Conservation (phyloP, 1,139 yeast genomes). For the Saccharomyces hybrid region DNA sequence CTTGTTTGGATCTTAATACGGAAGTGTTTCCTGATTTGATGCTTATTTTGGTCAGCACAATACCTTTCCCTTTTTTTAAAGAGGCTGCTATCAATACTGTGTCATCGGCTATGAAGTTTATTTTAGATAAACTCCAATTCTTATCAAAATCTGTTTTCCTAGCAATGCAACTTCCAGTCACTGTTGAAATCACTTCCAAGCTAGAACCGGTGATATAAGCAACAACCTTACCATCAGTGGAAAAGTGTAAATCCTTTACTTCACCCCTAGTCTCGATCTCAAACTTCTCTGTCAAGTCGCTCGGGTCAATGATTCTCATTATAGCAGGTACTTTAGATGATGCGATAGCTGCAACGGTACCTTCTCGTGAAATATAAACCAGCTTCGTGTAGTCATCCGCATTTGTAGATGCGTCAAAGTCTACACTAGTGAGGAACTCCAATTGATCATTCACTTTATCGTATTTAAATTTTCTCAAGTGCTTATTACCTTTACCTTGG, state of each 20-base stretch:
- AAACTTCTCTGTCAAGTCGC: slow-evolving; percentile 42
- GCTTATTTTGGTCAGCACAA: slow-evolving; percentile 30
- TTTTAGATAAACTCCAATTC: slow-evolving; percentile 44
- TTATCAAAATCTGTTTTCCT: slow-evolving; percentile 31
- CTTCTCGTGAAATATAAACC: slow-evolving; percentile 47
- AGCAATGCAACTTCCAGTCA: slow-evolving; percentile 36
- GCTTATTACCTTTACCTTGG: slow-evolving; percentile 56
- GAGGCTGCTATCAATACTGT: slow-evolving; percentile 50
- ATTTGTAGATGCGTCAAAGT: slow-evolving; percentile 32
- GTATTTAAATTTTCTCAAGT: slow-evolving; percentile 56
- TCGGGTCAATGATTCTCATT: slow-evolving; percentile 51
- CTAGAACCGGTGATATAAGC: slow-evolving; percentile 49
- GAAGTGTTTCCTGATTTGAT: slow-evolving; percentile 30
- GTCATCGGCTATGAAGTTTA: slow-evolving; percentile 49
- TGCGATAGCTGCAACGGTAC: slow-evolving; percentile 53
- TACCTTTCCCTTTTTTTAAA: slow-evolving; percentile 40
- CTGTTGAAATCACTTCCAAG: slow-evolving; percentile 43
- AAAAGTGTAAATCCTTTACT: slow-evolving; percentile 41
- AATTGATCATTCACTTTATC: slow-evolving; percentile 44
- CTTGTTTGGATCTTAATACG: slow-evolving; percentile 38
- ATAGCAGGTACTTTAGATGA: slow-evolving; percentile 52
- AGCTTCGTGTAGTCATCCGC: slow-evolving; percentile 55
- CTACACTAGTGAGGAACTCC: slow-evolving; percentile 48
- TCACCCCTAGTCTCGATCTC: slow-evolving; percentile 48
- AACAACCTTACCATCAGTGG: slow-evolving; percentile 45